phyloP scores from a whole-genome alignment of 495 filamentous ascomycete genomes.

The Penicillium tannophilum region DNA sequence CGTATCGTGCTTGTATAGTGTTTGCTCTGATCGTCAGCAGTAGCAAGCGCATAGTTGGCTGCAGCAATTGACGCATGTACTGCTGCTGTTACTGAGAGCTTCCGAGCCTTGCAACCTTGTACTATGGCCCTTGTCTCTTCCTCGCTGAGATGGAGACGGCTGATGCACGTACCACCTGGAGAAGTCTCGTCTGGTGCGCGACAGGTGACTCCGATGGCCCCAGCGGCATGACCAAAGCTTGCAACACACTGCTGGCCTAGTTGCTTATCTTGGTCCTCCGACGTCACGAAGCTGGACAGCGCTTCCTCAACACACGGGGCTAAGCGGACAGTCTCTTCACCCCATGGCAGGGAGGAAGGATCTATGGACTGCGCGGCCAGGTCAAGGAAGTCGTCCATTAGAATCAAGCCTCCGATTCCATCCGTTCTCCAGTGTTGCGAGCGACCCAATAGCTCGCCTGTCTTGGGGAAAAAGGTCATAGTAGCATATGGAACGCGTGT shows the following conservation, averaged over 20 bases:
- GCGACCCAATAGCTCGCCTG: slow-evolving; percentile 8
- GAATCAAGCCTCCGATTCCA: slow-evolving; percentile 6
- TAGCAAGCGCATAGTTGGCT: slow-evolving; percentile 8
- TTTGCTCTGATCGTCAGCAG: slow-evolving; percentile 7
- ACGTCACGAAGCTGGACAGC: background rate
- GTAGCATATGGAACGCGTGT: slow-evolving; percentile 9
- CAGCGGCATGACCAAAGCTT: slow-evolving; percentile 8
- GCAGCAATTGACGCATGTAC: slow-evolving; percentile 7
- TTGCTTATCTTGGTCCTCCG: slow-evolving; percentile 6
- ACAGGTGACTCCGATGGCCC: slow-evolving; percentile 7
- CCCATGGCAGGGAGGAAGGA: slow-evolving; percentile 4
- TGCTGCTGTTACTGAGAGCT: slow-evolving; percentile 10
- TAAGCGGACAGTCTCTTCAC: slow-evolving; percentile 5
- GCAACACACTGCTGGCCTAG: slow-evolving; percentile 6
- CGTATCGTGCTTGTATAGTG: slow-evolving; percentile 11
- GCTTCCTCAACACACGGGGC: slow-evolving; percentile 6
- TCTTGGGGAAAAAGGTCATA: slow-evolving; percentile 7
- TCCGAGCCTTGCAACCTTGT: slow-evolving; percentile 6
- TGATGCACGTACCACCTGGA: slow-evolving; percentile 5
- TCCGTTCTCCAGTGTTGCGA: slow-evolving; percentile 10
- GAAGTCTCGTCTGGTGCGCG: slow-evolving; percentile 5
- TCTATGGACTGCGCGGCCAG: slow-evolving; percentile 2
- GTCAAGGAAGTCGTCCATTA: slow-evolving; percentile 7
- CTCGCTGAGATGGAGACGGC: slow-evolving; percentile 7
- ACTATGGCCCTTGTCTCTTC: slow-evolving; percentile 4